Base-by-base conservation (phyloP, 1,284 basidiomycete genomes). In the Sporisorium exsertum region DNA sequence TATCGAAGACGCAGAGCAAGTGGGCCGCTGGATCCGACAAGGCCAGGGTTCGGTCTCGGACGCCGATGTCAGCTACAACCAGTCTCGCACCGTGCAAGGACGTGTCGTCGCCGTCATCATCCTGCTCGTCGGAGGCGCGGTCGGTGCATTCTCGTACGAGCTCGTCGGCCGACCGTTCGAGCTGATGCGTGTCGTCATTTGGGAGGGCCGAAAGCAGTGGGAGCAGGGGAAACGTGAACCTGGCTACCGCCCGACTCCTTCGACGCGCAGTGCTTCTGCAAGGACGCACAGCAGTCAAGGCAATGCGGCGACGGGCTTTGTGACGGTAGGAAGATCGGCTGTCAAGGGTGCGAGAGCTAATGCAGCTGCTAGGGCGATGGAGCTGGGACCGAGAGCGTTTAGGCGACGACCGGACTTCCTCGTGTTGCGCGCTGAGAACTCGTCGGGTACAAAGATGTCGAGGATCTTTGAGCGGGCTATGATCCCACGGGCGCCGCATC, bases 81-180 rank as follows among this genome's bases (percentile, higher is more conserved):
- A 69, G 5, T 83, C 70, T 27, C 75, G 69, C 37, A 86, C 77
- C 27, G 81, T 73, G 12, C 79, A 63, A 40, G 82, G 70, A 35
- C 75, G 72, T 47, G 70, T 72, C 3, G 80, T 73, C 40, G 86
- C 64, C 40, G 86, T 64, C 51, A 57, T 78, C 49, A 75, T 69
- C 60, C 81, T 81, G 40, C 67, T 80, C 13, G 60, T 74, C 0
- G 84, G 84, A 42, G 84, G 84, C 12, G 84, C 81, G 16, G 51
- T 84, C 6, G 84, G 84, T 40, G 83, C 83, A 0, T 61, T 77
- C 26, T 52, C 77, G 12, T 85, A 84, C 63, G 81, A 84, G 57
- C 51, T 83, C 5, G 79, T 86, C 7, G 83, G 85, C 0, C 61
- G 86, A 7, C 86, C 86, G 5, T 84, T 86, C 51, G 86, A 86